Base-by-base conservation (phyloP, 306 rosid species). In the Pueraria montana region DNA sequence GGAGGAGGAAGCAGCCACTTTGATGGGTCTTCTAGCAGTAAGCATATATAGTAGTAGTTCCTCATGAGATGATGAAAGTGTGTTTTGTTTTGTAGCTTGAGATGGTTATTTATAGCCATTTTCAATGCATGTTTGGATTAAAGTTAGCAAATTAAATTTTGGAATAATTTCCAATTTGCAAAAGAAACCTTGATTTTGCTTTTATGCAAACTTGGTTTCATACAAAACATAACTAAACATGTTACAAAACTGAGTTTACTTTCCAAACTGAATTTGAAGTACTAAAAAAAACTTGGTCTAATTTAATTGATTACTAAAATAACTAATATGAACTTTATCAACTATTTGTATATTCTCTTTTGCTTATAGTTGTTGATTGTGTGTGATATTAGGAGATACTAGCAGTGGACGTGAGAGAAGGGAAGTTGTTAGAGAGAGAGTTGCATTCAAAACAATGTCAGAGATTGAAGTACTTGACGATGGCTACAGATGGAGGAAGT, bases 401-500 rank as follows among this genome's bases (percentile, higher is more conserved):
- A 77, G 52, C 14, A 72, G 76, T 68, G 84, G 79, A 21, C 4
- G 30, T 5, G 87, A 88, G 70, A 86, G 66, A 76, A 89, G 23
- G 76, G 89, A 85, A 53, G 87, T 26, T 71, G n/a, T 45, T 24
- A 82, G 17, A 72, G 93, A 82, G 53, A 90, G 96, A 85, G 78
- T 89, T 65, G 96, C 96, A 58, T 96, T 96, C 83, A 96, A 89
- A 87, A 94, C 93, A 40, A 83, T 79, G 79, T 90, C 98, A 66
- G 96, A 91, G 77, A 48, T 92, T 81, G 99, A 96, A 88, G 78
- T 91, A 40, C 83, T 96, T 10, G 94, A 96, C 8, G 99, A 96
- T 80, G 98, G 99, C 0, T 93, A 87, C 89, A 96, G 80, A 69
- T 96, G 99, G 99, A 93, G 97, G 80, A 96, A 96, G 89, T 96